Evolutionary conservation across 1,284 basidiomycete species (phyloP).

Genomic region (Ganoderma leucocontextum): DNA sequence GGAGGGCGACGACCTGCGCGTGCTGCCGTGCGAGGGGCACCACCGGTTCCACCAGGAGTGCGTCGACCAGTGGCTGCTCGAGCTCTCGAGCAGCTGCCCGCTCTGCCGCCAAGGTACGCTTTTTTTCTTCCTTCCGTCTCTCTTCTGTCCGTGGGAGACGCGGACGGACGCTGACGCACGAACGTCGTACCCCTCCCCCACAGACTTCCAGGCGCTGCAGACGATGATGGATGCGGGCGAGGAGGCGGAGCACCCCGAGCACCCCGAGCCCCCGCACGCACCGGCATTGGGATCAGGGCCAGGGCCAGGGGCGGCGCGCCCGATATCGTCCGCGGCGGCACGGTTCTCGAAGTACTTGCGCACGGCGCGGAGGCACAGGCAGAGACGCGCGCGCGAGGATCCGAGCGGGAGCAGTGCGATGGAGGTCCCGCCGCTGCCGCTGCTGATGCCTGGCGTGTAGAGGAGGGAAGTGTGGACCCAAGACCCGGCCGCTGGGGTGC

Average conservation of each 20-base stretch:
- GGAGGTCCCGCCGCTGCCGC: conserved; percentile 38
- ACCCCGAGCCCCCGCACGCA: conserved; percentile 27
- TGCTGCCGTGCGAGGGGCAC: conserved; percentile 89
- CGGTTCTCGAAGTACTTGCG: conserved; percentile 76
- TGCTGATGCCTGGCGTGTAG: conserved; percentile 22
- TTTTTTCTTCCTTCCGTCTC: too few relatives aligned
- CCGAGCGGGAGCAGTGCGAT: conserved; percentile 40
- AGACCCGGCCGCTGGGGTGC: not conserved
- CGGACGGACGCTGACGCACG: conserved; percentile 11
- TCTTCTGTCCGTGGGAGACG: not conserved
- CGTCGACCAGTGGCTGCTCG: conserved; percentile 88
- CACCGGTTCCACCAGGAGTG: conserved; percentile 89
- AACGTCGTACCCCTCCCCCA: not conserved
- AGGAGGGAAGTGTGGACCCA: not conserved
- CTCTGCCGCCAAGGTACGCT: conserved; percentile 85
- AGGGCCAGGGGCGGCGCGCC: conserved; percentile 31
- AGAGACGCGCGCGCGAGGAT: conserved; percentile 35
- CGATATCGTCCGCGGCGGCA: conserved; percentile 42
- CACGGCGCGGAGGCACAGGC: conserved; percentile 56
- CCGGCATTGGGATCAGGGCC: not conserved
- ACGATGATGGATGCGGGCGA: conserved; percentile 51
- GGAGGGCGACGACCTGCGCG: conserved; percentile 88
- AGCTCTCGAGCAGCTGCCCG: conserved; percentile 90
- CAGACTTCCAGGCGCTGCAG: conserved; percentile 60
- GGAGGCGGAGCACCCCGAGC: conserved; percentile 41